phyloP scores from a whole-genome alignment of 441 rosid species.

The Metrosideros polymorpha region DNA sequence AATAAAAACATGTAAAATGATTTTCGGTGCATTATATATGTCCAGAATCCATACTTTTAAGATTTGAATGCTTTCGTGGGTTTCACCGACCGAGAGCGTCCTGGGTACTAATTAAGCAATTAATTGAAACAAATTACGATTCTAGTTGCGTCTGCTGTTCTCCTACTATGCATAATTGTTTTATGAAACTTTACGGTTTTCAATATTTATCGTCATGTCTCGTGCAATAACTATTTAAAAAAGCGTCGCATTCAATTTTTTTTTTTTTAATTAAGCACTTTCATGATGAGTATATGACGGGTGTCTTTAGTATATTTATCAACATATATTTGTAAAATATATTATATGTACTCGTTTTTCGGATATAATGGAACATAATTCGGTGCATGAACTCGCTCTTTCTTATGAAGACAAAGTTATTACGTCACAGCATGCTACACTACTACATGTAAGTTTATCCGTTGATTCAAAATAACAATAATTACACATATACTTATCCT shows the following conservation, averaged over 20 bases:
- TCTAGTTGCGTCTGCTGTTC: background rate
- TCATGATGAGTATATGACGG: rapidly evolving
- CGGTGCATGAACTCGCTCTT: background rate
- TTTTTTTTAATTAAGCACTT: background rate
- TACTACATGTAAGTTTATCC: too few relatives aligned
- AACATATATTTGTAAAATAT: background rate
- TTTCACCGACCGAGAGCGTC: background rate
- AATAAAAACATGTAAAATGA: too few relatives aligned
- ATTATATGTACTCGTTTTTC: background rate
- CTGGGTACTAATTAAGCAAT: background rate
- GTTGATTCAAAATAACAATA: too few relatives aligned
- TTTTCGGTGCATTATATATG: too few relatives aligned
- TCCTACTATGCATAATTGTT: background rate
- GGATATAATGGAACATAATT: background rate
- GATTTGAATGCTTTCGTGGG: background rate
- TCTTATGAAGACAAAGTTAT: rapidly evolving
- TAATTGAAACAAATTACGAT: background rate
- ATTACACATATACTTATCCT: too few relatives aligned
- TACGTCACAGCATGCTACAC: background rate
- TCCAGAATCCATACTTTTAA: too few relatives aligned
- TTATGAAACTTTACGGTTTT: background rate
- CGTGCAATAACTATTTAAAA: background rate
- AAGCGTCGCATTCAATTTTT: too few relatives aligned
- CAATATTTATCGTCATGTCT: background rate
- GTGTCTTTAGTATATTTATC: background rate